Conservation (phyloP, 1,284 basidiomycete species). For the Rhodotorula sp. region DNA sequence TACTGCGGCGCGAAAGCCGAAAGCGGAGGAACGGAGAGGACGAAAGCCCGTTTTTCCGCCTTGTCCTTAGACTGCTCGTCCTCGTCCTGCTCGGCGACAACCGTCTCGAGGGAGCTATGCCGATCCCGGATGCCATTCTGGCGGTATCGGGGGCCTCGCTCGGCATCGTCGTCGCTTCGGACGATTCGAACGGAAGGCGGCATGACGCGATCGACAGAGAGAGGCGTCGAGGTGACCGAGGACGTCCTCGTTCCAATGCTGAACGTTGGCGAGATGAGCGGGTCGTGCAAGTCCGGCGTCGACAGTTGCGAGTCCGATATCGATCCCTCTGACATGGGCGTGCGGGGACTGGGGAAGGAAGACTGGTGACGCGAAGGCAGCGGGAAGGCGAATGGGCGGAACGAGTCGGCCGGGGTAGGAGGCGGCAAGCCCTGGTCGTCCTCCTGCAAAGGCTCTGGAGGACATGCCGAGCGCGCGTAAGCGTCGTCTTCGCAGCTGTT, state of each 20-base stretch:
- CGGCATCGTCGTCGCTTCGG: background rate
- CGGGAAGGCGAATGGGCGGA: conserved; percentile 60
- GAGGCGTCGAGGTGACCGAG: conserved; percentile 23
- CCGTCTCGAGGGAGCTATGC: conserved; percentile 11
- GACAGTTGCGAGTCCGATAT: conserved; percentile 23
- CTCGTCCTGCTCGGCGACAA: background rate
- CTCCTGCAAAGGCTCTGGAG: conserved; percentile 51
- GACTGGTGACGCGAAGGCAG: background rate
- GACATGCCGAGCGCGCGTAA: conserved; percentile 9
- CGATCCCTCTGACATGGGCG: conserved; percentile 19
- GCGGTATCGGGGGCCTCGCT: too few relatives aligned
- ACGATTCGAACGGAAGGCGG: background rate
- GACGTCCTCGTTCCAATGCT: conserved; percentile 23
- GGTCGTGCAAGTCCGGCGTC: conserved; percentile 29
- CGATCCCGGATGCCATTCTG: background rate
- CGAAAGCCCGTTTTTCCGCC: background rate
- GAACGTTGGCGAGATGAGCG: conserved; percentile 20
- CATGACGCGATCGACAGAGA: background rate
- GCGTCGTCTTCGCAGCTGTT: conserved; percentile 9
- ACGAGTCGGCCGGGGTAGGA: conserved; percentile 76
- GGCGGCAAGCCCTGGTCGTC: conserved; percentile 62
- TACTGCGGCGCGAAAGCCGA: background rate
- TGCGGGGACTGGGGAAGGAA: conserved; percentile 14
- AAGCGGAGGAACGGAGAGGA: conserved; percentile 9
- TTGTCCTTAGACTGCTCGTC: too few relatives aligned